Evolutionary conservation across 2,329 filamentous ascomycete genomes (phyloP), one percentile per base, ranked within the genome.

Genomic region (Colletotrichum lindemuthianum): DNA sequence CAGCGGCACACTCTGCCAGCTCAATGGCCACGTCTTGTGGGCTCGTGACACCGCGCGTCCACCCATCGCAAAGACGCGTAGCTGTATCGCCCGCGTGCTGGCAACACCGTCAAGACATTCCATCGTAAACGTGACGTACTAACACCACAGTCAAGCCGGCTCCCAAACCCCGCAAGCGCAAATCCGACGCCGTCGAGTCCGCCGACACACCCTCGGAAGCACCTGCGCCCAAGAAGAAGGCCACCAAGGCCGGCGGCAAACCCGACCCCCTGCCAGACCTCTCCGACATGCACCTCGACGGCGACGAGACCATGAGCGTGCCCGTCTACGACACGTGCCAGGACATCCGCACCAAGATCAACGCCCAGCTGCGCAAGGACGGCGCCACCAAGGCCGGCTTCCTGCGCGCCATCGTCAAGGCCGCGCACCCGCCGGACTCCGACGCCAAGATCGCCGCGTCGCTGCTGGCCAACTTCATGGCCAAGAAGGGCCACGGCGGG

Each of bases 321-420:
- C 73, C 75, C 1, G 75, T 89, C 37, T 88, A 77, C 70, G 85
- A 88, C 66, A 84, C 82, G 6, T 88, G 86, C 73, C 82, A 88
- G 67, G 84, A 85, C 54, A 71, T 88, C 12, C 82, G 86, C 50
- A 80, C 77, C 71, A 88, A 88, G 76, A 87, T 88, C 69, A 77
- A 77, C 33, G 79, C 79, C 1, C 75, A 84, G 64, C 75, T 88
- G 9, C 71, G 74, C n/a, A 75, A 80, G 43, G 76, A 80, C 0
- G 76, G 76, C 47, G 75, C 86, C 54, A 86, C 82, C 0, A 81
- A 86, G 70, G 82, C 85, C 0, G 76, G 75, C 10, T 85, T 89
- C 70, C 75, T 81, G 33, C 81, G 84, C 40, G 78, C 82, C 48
- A 75, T 87, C 32, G 76, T 76, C 37, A 81, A 79, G 48, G 77